Evolutionary conservation across 331 rosid species (phyloP), one percentile per base, ranked within the genome.

Genomic region (Malus hybrid): DNA sequence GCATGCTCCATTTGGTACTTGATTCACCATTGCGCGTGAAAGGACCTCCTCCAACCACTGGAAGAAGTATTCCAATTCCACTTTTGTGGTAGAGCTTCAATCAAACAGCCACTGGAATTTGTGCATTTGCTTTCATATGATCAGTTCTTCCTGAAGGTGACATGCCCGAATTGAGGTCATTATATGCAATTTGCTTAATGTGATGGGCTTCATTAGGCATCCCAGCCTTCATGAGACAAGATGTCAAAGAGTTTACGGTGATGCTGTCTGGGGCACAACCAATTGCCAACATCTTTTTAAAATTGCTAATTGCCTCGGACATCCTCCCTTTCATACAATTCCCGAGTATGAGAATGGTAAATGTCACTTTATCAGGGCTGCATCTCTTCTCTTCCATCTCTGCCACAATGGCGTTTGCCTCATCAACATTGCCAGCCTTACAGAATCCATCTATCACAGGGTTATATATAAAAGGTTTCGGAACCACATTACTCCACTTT

Each of bases 261-360:
- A 90, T 83, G 16, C 84, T 78, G 74, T 93, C 98, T 3, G 98
- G 96, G 22, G 87, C 75, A 82, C 90, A 87, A 72, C 88, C 88
- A 63, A 82, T 62, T 7, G 83, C 88, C 83, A 89, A 52, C 98
- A 93, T 93, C 84, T 79, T 93, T 69, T 89, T 42, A 72, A 90
- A 93, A 72, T 88, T 79, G 50, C 73, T 65, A 71, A 93, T 89
- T 64, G 97, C 97, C 86, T 90, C 92, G 0, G 34, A 57, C 84
- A 84, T 86, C 80, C 90, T 90, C 69, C 97, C 98, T 77, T 90
- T 87, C 98, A 93, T 93, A 83, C 96, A 89, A 77, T 90, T 90
- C 57, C 97, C 97, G n/a, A 90, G 80, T 66, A 93, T 90, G 79
- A 93, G 97, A 83, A 93, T 90, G 44, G 98, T 93, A 84, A 79